Evolutionary conservation across 2,329 filamentous ascomycete species (phyloP).

Genomic region (Fonsecaea pugnacius): DNA sequence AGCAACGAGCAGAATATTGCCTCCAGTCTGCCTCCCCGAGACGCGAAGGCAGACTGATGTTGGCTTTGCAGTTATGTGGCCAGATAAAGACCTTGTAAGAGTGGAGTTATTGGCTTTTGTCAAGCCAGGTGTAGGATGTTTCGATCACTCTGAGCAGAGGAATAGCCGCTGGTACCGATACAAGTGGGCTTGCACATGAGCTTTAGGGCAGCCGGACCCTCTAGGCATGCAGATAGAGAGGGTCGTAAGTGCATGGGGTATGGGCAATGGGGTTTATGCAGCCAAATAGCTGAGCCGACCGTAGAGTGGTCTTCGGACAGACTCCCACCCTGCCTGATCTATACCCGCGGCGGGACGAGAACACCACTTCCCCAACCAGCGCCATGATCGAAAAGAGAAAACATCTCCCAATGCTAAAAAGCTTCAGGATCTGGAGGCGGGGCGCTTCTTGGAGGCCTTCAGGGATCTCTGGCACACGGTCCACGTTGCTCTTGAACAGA

Average conservation of each 20-base stretch:
- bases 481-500: conserved; percentile 11
- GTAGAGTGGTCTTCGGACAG: conserved; percentile 7
- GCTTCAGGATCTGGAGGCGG: neutral
- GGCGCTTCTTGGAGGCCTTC: conserved; percentile 1
- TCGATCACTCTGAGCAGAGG: conserved; percentile 24
- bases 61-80: conserved; percentile 27
- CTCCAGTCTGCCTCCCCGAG: conserved; percentile 24
- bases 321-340: conserved; percentile 3
- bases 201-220: conserved; percentile 16
- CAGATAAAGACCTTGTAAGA: conserved; percentile 21
- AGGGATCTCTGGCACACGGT: conserved; percentile 3
- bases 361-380: conserved; percentile 10
- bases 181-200: conserved; percentile 28
- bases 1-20: conserved; percentile 44
- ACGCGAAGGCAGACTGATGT: conserved; percentile 29
- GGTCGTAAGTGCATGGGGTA: conserved; percentile 8
- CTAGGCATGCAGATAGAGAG: conserved; percentile 17
- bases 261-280: conserved; percentile 15
- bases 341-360: neutral
- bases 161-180: conserved; percentile 33
- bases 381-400: conserved; percentile 7
- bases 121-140: conserved; percentile 15
- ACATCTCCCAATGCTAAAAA: neutral
- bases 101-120: conserved; percentile 20
- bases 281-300: conserved; percentile 12